Evolutionary conservation across 176 grass and related monocot genomes (phyloP), one percentile per base, ranked within the genome.

Genomic region (Eragrostis nindensis): DNA sequence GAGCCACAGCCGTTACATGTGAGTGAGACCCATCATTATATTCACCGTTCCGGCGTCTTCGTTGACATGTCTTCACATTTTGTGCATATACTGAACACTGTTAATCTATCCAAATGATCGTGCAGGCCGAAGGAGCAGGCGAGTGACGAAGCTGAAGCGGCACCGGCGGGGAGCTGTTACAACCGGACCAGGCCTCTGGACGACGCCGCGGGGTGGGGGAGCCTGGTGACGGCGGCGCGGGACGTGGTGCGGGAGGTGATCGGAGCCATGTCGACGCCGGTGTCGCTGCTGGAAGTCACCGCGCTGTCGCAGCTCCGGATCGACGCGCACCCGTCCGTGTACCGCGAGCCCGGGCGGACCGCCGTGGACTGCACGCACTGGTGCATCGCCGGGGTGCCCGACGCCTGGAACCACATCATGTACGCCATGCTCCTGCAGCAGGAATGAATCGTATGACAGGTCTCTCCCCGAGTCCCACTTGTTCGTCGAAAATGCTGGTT

Each of bases 251-350:
- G 73, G 3, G 87, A 59, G 25, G 77, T 85, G 50, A 13, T 94
- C 21, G 48, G 9, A 2, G 27, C 46, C 78, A 97, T 93, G 83
- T 29, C 68, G 13, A 67, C 85, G 59, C 72, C 80, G 22, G 94
- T 84, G 71, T 76, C 86, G 44, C 88, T 97, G 36, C 64, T 97
- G 49, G 94, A 97, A 83, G 62, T 97, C 24, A 89, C 94, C 4
- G 76, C 70, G 57, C 74, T 97, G 19, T 93, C 94, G 66, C 89
- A 86, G 78, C 89, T 97, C 14, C 83, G 93, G 81, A 96, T 90
- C 73, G 93, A 96, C 81, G 90, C 90, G 77, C 93, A 96, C 81
- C 93, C 93, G 43, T 96, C 93, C 5, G 86, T 86, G 15, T 92
- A 96, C 82, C 83, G 54, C 25, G 87, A 87, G 59, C 65, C 86